Evolutionary conservation across 305 asterid genomes (phyloP).

Genomic region (Rubia occidens): DNA sequence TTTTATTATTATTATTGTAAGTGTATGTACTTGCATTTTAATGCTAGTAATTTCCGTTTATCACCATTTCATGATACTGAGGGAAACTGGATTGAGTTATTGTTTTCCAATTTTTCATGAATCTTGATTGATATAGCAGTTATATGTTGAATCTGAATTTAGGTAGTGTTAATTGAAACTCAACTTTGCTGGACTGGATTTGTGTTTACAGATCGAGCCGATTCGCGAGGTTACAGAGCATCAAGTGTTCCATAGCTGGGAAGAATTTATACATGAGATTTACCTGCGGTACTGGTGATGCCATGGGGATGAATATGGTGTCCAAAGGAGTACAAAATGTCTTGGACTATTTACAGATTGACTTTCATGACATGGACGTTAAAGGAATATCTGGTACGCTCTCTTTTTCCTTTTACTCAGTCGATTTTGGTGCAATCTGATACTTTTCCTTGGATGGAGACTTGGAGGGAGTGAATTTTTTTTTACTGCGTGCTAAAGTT

Average conservation of each 20-base stretch:
- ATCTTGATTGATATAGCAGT: not conserved
- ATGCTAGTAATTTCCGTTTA: not conserved
- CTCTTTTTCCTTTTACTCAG: not conserved
- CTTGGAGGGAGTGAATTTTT: too few species aligned
- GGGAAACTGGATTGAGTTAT: not conserved
- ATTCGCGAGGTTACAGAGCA: slow-evolving; percentile 34
- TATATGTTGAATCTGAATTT: not conserved
- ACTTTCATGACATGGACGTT: slow-evolving; percentile 45
- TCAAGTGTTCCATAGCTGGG: slow-evolving; percentile 44
- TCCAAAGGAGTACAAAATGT: slow-evolving; percentile 48
- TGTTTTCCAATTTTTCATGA: not conserved
- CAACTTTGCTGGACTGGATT: not conserved
- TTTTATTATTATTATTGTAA: not conserved
- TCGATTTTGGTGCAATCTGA: slow-evolving; percentile 1
- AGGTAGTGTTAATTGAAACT: too few species aligned
- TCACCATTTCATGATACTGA: not conserved
- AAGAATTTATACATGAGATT: slow-evolving; percentile 41
- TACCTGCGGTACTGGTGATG: slow-evolving; percentile 44
- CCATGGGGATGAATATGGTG: slow-evolving; percentile 55
- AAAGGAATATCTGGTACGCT: slow-evolving; percentile 40
- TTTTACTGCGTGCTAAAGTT: not conserved
- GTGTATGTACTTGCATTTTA: not conserved
- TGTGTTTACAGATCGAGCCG: slow-evolving; percentile 40
- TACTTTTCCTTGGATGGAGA: not conserved
- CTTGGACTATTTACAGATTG: slow-evolving; percentile 34